Conservation (phyloP, 2,329 filamentous ascomycete genomes). For the Talaromyces sp. region DNA sequence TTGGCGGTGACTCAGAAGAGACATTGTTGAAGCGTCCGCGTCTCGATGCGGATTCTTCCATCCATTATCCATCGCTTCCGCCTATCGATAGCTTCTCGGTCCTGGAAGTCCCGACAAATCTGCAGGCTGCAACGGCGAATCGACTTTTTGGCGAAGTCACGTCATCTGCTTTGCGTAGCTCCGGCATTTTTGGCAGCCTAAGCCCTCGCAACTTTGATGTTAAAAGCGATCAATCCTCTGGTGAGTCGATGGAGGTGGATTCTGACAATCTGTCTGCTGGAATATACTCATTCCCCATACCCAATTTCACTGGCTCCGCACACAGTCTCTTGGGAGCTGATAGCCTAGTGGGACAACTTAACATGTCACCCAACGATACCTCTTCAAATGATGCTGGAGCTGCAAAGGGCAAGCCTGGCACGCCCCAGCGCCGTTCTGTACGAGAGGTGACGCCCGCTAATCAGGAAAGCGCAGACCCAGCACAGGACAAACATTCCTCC, state of each 20-base stretch:
- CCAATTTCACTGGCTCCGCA: conserved; percentile 38
- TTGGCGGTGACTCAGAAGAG: conserved; percentile 19
- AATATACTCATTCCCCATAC: conserved; percentile 36
- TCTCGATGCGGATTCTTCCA: conserved; percentile 29
- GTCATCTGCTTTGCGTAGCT: conserved; percentile 53
- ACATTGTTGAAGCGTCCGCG: conserved; percentile 36
- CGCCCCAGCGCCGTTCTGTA: conserved; percentile 31
- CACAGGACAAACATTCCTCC: conserved; percentile 20
- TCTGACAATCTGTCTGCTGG: conserved; percentile 34
- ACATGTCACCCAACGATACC: conserved; percentile 45
- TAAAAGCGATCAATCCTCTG: conserved; percentile 40
- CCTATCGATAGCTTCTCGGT: conserved; percentile 35
- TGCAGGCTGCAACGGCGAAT: conserved; percentile 29
- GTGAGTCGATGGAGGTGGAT: conserved; percentile 39
- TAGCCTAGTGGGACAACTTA: conserved; percentile 46
- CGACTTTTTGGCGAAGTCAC: conserved; percentile 63
- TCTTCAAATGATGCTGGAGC: conserved; percentile 30
- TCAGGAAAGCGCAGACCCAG: conserved; percentile 19
- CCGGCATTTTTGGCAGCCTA: conserved; percentile 43
- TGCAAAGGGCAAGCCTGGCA: conserved; percentile 32
- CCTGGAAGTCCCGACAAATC: conserved; percentile 23
- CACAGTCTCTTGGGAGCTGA: conserved; percentile 49
- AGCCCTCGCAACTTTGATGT: conserved; percentile 33
- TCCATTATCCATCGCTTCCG: conserved; percentile 45
- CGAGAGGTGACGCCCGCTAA: conserved; percentile 26